Conservation (phyloP, 2,329 filamentous ascomycete genomes). For the Dothideomycetes sp. region DNA sequence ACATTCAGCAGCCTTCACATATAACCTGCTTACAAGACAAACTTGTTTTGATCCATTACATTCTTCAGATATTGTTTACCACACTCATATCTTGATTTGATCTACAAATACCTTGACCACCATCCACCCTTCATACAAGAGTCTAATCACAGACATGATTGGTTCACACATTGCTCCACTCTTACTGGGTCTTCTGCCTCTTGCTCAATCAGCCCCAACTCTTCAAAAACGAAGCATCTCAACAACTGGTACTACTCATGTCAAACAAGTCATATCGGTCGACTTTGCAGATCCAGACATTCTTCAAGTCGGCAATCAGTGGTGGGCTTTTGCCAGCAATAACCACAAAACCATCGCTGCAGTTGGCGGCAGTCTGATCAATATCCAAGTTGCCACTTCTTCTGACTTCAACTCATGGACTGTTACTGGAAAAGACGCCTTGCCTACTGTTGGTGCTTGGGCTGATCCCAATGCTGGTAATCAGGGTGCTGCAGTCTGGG, state of each 20-base stretch:
- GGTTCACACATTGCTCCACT: not conserved
- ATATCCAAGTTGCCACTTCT: conserved; percentile 29
- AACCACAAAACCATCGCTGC: conserved; percentile 22
- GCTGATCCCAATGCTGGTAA: conserved; percentile 18
- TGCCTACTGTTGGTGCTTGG: conserved; percentile 25
- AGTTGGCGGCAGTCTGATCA: conserved; percentile 22
- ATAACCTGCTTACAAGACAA: too few species aligned
- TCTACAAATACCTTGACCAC: too few species aligned
- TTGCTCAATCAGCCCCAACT: not conserved
- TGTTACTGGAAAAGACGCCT: conserved; percentile 23
- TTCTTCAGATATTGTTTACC: too few species aligned
- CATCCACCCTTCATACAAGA: too few species aligned
- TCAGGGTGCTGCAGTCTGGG: conserved; percentile 26
- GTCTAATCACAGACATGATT: too few species aligned
- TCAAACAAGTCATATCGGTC: conserved; percentile 4
- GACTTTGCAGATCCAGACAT: conserved; percentile 33
- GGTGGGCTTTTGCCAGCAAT: conserved; percentile 32
- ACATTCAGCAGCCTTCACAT: too few species aligned
- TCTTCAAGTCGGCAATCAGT: conserved; percentile 24
- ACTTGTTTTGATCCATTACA: too few species aligned
- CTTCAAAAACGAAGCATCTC: too few species aligned
- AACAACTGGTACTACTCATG: conserved; percentile 7
- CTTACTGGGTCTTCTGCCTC: conserved; percentile 1
- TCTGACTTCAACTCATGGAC: conserved; percentile 27
- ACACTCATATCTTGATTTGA: too few species aligned